These are phyloP conservation scores for Rhynchosporium graminicola DNA, from an alignment of 2,329 filamentous ascomycete species.

Conservation along the genomic window DNA sequence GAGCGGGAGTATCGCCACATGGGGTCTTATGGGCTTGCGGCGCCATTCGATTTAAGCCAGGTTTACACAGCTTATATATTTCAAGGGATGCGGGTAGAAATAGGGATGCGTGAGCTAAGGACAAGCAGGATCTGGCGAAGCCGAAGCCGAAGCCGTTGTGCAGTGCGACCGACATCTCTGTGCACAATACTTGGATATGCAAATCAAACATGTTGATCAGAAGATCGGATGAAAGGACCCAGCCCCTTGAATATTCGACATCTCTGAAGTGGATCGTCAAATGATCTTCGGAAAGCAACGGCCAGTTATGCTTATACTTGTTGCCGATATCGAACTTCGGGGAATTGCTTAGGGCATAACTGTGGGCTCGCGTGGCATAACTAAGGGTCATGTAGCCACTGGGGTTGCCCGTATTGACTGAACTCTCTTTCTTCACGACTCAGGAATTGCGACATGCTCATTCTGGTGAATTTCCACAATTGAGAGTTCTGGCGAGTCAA, in stretches of 20 bases:
- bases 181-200: slow-evolving; percentile 11
- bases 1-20: slow-evolving; percentile 3
- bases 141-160: slow-evolving; percentile 2
- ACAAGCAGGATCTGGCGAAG: slow-evolving; percentile 6
- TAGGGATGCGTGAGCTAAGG: not conserved
- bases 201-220: not conserved
- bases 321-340: slow-evolving; percentile 9
- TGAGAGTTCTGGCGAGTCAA: slow-evolving; percentile 11
- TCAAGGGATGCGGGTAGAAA: not conserved
- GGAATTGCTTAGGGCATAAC: slow-evolving; percentile 1
- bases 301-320: slow-evolving; percentile 8
- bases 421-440: not conserved
- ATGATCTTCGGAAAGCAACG: slow-evolving; percentile 3
- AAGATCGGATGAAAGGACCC: slow-evolving; percentile 1
- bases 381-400: not conserved
- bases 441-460: not conserved
- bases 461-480: not conserved
- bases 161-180: not conserved
- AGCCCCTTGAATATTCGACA: not conserved
- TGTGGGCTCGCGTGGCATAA: not conserved
- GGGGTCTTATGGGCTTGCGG: slow-evolving; percentile 5
- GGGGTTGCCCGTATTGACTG: not conserved
- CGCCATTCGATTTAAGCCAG: not conserved
- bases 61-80: not conserved
- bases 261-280: not conserved